Evolutionary conservation across 2,329 filamentous ascomycete genomes (phyloP).

Genomic region (Fusarium domesticum): DNA sequence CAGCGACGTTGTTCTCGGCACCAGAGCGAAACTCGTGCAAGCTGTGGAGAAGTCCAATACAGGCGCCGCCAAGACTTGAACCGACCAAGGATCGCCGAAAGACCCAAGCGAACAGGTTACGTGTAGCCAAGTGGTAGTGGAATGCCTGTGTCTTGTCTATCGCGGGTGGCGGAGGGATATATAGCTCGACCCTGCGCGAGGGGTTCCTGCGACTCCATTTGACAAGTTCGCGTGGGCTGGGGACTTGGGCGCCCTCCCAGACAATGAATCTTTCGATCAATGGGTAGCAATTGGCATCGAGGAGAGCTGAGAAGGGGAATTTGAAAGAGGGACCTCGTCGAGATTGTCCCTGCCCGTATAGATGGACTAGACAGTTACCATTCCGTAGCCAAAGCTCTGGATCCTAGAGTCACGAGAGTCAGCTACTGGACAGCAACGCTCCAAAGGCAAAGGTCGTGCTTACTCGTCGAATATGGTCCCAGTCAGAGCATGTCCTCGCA

Average conservation of each 20-base stretch:
- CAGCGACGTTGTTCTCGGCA: constrained; percentile 55
- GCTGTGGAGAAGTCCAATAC: constrained; percentile 63
- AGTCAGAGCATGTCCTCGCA: constrained; percentile 41
- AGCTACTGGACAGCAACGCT: neutral
- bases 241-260: constrained; percentile 28
- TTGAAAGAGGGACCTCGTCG: constrained; percentile 65
- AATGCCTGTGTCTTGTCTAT: constrained; percentile 54
- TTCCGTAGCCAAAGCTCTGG: constrained; percentile 65
- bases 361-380: constrained; percentile 67
- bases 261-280: constrained; percentile 55
- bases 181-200: constrained; percentile 53
- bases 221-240: constrained; percentile 31
- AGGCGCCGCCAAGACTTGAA: constrained; percentile 58
- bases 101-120: constrained; percentile 75
- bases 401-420: constrained; percentile 49
- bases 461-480: constrained; percentile 50
- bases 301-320: constrained; percentile 56
- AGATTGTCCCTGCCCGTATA: constrained; percentile 65
- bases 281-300: constrained; percentile 56
- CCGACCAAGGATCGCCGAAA: constrained; percentile 66
- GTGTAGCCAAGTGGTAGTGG: constrained; percentile 63
- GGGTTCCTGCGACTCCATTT: constrained; percentile 33
- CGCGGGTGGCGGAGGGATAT: constrained; percentile 62
- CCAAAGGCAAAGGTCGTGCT: constrained; percentile 21
- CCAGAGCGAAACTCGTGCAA: constrained; percentile 59